These are phyloP conservation scores for Ogataea allantospora DNA, from an alignment of 805 yeast species.

Conservation along the genomic window DNA sequence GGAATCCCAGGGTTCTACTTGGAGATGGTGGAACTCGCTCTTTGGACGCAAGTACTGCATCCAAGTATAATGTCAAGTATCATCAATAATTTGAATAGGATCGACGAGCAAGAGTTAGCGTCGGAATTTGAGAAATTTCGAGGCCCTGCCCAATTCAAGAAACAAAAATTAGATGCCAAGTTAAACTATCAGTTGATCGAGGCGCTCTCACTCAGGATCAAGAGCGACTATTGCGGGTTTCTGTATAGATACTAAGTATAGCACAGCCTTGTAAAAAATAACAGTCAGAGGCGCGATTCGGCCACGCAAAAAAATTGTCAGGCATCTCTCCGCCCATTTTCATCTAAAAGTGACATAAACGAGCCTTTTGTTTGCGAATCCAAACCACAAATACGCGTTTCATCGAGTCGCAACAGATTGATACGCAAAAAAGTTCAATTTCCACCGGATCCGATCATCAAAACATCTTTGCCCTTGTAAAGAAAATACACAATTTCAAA, in stretches of 20 bases:
- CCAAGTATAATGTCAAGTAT: not conserved
- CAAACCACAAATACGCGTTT: constrained; percentile 1
- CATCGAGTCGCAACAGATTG: not conserved
- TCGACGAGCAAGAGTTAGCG: not conserved
- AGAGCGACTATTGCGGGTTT: not conserved
- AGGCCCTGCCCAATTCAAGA: too few relatives aligned
- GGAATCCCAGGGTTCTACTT: not conserved
- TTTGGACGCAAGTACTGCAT: not conserved
- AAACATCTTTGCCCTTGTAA: not conserved
- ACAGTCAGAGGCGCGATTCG: constrained; percentile 7
- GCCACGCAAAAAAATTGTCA: constrained; percentile 11
- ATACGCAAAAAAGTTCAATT: not conserved
- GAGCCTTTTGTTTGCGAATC: not conserved
- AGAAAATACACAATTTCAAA: not conserved
- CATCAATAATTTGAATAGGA: not conserved
- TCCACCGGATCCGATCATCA: not conserved
- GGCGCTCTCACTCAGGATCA: not conserved
- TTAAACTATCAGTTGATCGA: not conserved
- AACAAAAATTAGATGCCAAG: not conserved
- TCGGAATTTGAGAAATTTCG: not conserved
- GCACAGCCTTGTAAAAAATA: constrained; percentile 4
- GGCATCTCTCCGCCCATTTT: not conserved
- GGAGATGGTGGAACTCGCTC: constrained; percentile 1
- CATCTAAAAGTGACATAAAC: not conserved
- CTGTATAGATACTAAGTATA: not conserved